Evolutionary conservation across 805 yeast genomes (phyloP).

Genomic region (Blastobotrys attinorum): DNA sequence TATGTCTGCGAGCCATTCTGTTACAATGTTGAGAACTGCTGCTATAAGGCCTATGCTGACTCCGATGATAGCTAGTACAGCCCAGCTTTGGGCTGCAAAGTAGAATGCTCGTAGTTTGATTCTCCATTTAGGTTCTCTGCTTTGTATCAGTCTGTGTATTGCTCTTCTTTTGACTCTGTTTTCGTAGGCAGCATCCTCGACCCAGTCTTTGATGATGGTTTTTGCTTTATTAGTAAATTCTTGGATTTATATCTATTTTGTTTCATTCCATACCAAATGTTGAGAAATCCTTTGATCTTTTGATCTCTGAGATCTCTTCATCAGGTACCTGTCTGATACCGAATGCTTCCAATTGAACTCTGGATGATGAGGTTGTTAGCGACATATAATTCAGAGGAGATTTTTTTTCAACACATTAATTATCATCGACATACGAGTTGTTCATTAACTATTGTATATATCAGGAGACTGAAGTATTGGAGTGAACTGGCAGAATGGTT

Average conservation of each 20-base stretch:
- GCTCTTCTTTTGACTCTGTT: slow-evolving; percentile 17
- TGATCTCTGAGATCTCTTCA: slow-evolving; percentile 1
- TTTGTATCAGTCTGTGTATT: not conserved
- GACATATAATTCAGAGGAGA: too few relatives aligned
- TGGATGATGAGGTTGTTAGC: too few relatives aligned
- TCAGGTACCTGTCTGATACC: not conserved
- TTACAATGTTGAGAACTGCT: slow-evolving; percentile 67
- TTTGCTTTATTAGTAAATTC: too few relatives aligned
- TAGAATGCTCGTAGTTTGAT: slow-evolving; percentile 13
- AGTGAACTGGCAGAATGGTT: not conserved
- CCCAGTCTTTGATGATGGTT: slow-evolving; percentile 55
- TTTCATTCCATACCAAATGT: slow-evolving; percentile 20
- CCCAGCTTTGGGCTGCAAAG: slow-evolving; percentile 49
- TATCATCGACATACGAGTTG: too few relatives aligned
- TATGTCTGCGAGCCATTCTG: slow-evolving; percentile 78
- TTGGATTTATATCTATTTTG: not conserved
- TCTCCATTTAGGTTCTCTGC: slow-evolving; percentile 2
- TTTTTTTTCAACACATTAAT: too few relatives aligned
- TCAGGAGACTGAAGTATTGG: not conserved
- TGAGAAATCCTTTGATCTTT: slow-evolving; percentile 39
- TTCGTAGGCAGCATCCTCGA: slow-evolving; percentile 41
- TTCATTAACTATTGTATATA: too few relatives aligned
- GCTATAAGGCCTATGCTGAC: slow-evolving; percentile 74
- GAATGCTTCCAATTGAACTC: too few relatives aligned
- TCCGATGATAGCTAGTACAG: slow-evolving; percentile 71